Base-by-base conservation (phyloP, 179 eudicot genomes). In the Carnegiea gigantea region DNA sequence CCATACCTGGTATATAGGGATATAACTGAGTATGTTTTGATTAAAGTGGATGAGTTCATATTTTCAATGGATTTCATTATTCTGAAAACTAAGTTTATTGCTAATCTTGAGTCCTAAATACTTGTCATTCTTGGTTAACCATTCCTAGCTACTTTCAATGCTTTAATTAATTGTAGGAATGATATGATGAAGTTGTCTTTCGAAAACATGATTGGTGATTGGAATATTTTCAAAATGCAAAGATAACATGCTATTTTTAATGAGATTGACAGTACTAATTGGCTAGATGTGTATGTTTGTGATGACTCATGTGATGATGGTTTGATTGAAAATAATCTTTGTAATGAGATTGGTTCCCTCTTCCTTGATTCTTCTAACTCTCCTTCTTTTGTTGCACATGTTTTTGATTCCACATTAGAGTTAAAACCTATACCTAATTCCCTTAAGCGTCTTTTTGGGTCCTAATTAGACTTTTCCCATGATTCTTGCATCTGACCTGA, bases 31-130 rank as follows among this genome's bases (percentile, higher is more conserved):
- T 0, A 28, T 28, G 30, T 33, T 33, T 33, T 33, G 3, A 33
- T 1, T 33, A 33, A 33, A 33, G 36, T 33, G 36, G 36, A 33
- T 33, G 36, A 33, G 23, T 75, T 79, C 67, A 57, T 76, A 1
- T 68, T 83, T 72, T 81, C 65, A 0, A 15, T 24, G 0, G 77
- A 84, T 44, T 84, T 84, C 59, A n/a, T 80, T 0, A 51, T 84
- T 0, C 17, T 84, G 0, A 74, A 80, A 28, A 28, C 30, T 28
- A 28, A 28, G 5, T 78, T 33, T 33, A 2, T 33, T 33, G 3
- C 36, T 33, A 33, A 33, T 3, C 36, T 33, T 33, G 46, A 9
- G 83, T 72, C 57, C 18, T 5, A 2, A 15, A 70, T 26, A 0
- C 78, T 78, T 15, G 36, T 33, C 36, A 33, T 33, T 33, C 36